Conservation (phyloP, 352 stramenopile species). For the Phytophthora pinifolia region DNA sequence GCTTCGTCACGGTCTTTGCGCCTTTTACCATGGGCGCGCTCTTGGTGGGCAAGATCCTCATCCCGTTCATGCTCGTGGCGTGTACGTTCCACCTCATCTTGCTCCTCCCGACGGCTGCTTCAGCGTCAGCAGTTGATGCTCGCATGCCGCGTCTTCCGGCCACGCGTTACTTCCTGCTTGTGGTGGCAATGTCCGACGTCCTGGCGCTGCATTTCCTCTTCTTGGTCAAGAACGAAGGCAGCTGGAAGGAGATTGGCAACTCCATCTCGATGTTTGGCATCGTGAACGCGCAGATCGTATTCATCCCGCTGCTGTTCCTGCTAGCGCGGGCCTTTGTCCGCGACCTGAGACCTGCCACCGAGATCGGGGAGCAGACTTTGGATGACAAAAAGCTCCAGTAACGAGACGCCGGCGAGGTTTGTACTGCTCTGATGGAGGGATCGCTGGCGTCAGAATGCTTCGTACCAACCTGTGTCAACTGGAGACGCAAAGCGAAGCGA, state of each 20-base stretch:
- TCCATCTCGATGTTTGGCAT: constrained; percentile 88
- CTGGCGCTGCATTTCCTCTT: constrained; percentile 85
- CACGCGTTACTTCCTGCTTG: constrained; percentile 66
- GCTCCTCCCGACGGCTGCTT: constrained; percentile 22
- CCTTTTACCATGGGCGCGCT: constrained; percentile 82
- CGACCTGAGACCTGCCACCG: constrained; percentile 15
- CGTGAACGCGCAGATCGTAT: constrained; percentile 81
- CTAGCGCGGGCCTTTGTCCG: constrained; percentile 41
- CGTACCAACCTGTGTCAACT: too few species aligned
- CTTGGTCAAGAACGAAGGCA: constrained; percentile 81
- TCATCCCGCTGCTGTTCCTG: constrained; percentile 76
- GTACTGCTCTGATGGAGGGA: too few species aligned
- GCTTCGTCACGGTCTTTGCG: constrained; percentile 82
- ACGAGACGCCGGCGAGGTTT: too few species aligned
- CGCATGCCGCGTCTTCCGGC: constrained; percentile 28
- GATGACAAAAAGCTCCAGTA: constrained; percentile 24
- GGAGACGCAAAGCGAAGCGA: too few species aligned
- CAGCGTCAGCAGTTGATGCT: background rate
- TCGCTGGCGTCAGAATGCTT: too few species aligned
- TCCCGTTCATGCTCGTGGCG: constrained; percentile 78
- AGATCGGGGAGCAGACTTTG: background rate
- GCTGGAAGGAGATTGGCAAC: constrained; percentile 88
- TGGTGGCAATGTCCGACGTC: constrained; percentile 80
- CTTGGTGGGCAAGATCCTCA: constrained; percentile 78
- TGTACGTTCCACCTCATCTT: constrained; percentile 65